Percentiles rank a stretch among this genome's conserved stretches.
Conservation (phyloP, 2,329 filamentous ascomycete species). For the Dichotomopilus funicola region DNA sequence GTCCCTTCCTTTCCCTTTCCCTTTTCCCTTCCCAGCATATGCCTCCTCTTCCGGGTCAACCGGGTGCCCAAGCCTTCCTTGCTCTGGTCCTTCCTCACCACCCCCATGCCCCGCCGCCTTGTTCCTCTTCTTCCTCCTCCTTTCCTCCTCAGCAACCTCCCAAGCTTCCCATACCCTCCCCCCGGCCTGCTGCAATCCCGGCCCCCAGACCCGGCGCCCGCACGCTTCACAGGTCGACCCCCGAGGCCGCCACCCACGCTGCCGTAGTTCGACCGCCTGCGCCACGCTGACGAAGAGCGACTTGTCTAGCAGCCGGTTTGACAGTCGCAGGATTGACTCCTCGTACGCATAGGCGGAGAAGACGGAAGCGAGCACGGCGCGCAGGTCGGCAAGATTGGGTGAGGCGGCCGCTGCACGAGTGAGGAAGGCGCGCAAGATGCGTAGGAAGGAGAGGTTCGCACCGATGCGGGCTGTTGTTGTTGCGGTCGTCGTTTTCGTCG, state of each 20-base stretch:
- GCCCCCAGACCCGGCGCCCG: slow-evolving; percentile 77
- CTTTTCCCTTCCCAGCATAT: slow-evolving; percentile 39
- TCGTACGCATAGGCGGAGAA: slow-evolving; percentile 96
- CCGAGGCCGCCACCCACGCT: slow-evolving; percentile 81
- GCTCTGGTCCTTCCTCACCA: slow-evolving; percentile 23
- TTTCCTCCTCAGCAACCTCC: slow-evolving; percentile 54
- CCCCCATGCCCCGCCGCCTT: slow-evolving; percentile 33
- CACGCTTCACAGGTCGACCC: slow-evolving; percentile 87
- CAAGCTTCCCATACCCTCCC: slow-evolving; percentile 66
- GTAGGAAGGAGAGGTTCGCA: slow-evolving; percentile 73
- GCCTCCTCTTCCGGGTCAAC: slow-evolving; percentile 23
- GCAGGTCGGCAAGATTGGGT: slow-evolving; percentile 79
- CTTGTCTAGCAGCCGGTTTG: slow-evolving; percentile 79
- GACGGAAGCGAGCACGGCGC: slow-evolving; percentile 77
- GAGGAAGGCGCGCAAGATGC: slow-evolving; percentile 82
- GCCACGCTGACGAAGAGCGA: slow-evolving; percentile 81
- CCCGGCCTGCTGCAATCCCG: slow-evolving; percentile 62
- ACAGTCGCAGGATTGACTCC: slow-evolving; percentile 76
- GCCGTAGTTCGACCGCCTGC: slow-evolving; percentile 65
- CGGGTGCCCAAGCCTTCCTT: slow-evolving; percentile 20
- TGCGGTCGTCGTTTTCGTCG: slow-evolving; percentile 56
- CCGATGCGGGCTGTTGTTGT: slow-evolving; percentile 32
- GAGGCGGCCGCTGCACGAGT: slow-evolving; percentile 73
- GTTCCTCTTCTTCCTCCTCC: slow-evolving; percentile 30
- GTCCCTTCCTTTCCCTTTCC: slow-evolving; percentile 43